Conservation (phyloP, 352 stramenopile species). For the Globisporangium cylindrosporum region DNA sequence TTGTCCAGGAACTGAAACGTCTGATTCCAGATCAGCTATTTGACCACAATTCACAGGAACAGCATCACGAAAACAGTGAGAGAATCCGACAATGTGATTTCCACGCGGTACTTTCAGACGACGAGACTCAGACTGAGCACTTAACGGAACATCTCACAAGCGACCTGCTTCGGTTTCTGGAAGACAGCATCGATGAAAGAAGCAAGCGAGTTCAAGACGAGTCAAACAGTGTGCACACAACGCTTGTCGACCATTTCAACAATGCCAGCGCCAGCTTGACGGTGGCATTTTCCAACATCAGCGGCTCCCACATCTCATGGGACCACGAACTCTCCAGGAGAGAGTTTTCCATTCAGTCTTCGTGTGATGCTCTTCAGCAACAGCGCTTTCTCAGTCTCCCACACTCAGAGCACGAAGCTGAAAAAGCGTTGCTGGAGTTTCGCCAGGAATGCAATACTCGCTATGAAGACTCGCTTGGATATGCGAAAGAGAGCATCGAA, state of each 20-base stretch:
- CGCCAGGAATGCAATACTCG: conserved; percentile 21
- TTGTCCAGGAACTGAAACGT: conserved; percentile 4
- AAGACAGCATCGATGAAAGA: conserved; percentile 4
- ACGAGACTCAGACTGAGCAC: background rate
- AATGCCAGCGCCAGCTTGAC: conserved; percentile 2
- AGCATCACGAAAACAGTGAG: background rate
- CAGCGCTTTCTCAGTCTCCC: conserved; percentile 23
- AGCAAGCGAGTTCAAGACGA: background rate
- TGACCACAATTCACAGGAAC: background rate
- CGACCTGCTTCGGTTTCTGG: conserved; percentile 15
- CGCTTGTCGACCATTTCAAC: background rate
- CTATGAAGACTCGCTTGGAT: conserved; percentile 29
- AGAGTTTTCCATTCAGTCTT: conserved; percentile 19
- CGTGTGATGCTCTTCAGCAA: conserved; percentile 23
- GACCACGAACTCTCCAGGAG: conserved; percentile 19
- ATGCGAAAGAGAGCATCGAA: conserved; percentile 25
- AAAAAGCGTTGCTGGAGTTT: conserved; percentile 16
- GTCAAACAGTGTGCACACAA: background rate
- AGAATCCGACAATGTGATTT: background rate
- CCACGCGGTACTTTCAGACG: conserved; percentile 1
- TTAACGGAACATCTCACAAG: conserved; percentile 12
- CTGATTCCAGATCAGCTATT: conserved; percentile 5
- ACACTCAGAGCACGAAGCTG: conserved; percentile 15
- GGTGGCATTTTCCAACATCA: conserved; percentile 21
- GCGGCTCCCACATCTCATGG: conserved; percentile 20